Percentiles rank a stretch among this genome's conserved stretches.
Evolutionary conservation across 1,284 basidiomycete species (phyloP).

Genomic region (Cutaneotrichosporon cavernicola): DNA sequence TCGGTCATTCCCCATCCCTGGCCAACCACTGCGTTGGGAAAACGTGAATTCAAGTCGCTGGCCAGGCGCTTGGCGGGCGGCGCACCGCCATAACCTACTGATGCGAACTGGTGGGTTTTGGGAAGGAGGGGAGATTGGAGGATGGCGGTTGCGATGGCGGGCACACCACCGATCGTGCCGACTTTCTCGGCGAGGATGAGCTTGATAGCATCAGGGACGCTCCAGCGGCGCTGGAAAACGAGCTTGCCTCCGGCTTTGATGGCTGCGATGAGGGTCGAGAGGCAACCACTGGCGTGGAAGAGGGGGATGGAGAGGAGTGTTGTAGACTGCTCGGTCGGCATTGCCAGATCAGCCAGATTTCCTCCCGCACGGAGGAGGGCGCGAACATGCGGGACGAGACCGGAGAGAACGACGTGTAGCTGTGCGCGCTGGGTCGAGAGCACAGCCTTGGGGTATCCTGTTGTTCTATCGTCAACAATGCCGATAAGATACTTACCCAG

Average conservation of each 20-base stretch:
- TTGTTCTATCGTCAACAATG: conserved; percentile 25
- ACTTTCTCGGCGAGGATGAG: conserved; percentile 38
- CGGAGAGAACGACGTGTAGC: conserved; percentile 14
- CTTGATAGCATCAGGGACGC: conserved; percentile 33
- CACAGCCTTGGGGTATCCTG: conserved; percentile 41
- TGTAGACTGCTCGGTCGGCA: conserved; percentile 8
- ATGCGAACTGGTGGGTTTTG: conserved; percentile 32
- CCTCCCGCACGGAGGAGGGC: conserved; percentile 17
- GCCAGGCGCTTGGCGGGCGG: conserved; percentile 42
- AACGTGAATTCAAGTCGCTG: conserved; percentile 35
- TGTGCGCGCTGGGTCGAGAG: conserved; percentile 37
- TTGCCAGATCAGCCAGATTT: conserved; percentile 3
- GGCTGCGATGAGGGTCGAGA: conserved; percentile 37
- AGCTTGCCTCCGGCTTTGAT: conserved; percentile 39
- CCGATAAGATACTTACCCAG: conserved; percentile 2
- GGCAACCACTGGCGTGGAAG: conserved; percentile 50
- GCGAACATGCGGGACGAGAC: conserved; percentile 6
- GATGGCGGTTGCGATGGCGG: conserved; percentile 42
- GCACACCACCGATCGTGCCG: conserved; percentile 39
- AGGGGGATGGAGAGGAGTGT: conserved; percentile 42
- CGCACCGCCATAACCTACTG: conserved; percentile 48
- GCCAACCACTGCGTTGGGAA: conserved; percentile 29
- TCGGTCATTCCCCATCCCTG: conserved; percentile 50
- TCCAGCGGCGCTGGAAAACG: conserved; percentile 42
- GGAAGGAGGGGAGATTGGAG: conserved; percentile 39